A percentile compares a stretch with the other conserved stretches of the same genome.
These are phyloP conservation scores for Geranomyces variabilis DNA, from an alignment of 192 early-diverging fungal genomes.

Conservation along the genomic window DNA sequence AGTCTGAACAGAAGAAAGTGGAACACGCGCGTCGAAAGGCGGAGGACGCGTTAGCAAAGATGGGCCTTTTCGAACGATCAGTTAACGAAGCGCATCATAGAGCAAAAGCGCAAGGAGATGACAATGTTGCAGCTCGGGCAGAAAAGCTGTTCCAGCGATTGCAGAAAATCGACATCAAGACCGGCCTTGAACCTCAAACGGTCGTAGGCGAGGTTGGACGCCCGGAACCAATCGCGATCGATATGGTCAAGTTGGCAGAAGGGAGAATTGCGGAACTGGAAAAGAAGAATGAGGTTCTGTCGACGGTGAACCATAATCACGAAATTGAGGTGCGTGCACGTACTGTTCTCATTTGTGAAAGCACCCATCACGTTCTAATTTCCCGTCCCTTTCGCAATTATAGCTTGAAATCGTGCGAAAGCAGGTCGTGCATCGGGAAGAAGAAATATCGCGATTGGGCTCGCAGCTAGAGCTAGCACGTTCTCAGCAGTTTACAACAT, in stretches of 20 bases:
- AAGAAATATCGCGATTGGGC: conserved; percentile 54
- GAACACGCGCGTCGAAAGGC: conserved; percentile 44
- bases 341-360: background rate
- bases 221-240: conserved; percentile 46
- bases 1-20: conserved; percentile 41
- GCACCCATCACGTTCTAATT: too few relatives aligned
- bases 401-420: conserved; percentile 43
- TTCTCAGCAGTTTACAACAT: conserved; percentile 50
- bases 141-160: conserved; percentile 53
- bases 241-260: conserved; percentile 44
- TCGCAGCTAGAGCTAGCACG: conserved; percentile 52
- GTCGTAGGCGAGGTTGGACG: conserved; percentile 10
- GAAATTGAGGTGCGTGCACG: conserved; percentile 39
- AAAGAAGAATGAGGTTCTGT: conserved; percentile 30
- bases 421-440: conserved; percentile 50
- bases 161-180: conserved; percentile 62
- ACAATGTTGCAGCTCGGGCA: conserved; percentile 8
- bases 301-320: conserved; percentile 45
- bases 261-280: conserved; percentile 36
- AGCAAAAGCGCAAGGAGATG: conserved; percentile 6
- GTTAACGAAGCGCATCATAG: conserved; percentile 4
- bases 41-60: conserved; percentile 42
- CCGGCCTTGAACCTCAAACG: conserved; percentile 51
- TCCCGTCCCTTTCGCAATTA: too few relatives aligned
- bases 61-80: conserved; percentile 40